phyloP scores from a whole-genome alignment of 495 filamentous ascomycete species.

The Bathelium albidoporum region DNA sequence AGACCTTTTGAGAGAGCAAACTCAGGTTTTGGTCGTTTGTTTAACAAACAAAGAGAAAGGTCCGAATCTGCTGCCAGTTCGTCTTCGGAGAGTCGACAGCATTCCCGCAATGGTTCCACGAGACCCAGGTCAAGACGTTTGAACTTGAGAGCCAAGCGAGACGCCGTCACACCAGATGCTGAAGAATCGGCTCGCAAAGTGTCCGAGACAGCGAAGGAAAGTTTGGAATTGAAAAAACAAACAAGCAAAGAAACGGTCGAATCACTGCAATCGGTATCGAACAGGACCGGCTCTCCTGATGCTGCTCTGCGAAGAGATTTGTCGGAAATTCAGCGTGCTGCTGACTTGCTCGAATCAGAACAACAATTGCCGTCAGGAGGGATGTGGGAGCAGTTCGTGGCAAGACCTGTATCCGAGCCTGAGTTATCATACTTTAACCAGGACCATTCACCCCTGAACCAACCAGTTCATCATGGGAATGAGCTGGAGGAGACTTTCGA shows the following conservation, averaged over 20 bases:
- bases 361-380: neutral
- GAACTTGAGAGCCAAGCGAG: neutral
- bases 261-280: neutral
- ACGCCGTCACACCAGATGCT: neutral
- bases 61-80: neutral
- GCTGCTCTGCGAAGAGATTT: neutral
- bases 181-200: neutral
- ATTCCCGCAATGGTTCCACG: neutral
- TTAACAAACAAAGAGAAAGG: neutral
- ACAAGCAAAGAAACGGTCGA: neutral
- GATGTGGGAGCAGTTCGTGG: neutral
- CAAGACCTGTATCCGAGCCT: neutral
- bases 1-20: neutral
- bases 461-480: neutral
- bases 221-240: neutral
- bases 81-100: neutral
- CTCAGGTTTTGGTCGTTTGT: neutral
- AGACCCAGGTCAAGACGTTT: neutral
- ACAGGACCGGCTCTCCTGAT: neutral
- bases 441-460: neutral
- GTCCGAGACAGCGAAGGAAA: neutral
- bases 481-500: slow-evolving; percentile 1
- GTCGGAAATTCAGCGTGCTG: neutral
- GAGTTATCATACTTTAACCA: neutral
- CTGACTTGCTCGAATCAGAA: neutral